Percentiles rank a stretch among this genome's conserved stretches.
phyloP scores from a whole-genome alignment of 2,329 filamentous ascomycete species.

The Apiospora hydei region DNA sequence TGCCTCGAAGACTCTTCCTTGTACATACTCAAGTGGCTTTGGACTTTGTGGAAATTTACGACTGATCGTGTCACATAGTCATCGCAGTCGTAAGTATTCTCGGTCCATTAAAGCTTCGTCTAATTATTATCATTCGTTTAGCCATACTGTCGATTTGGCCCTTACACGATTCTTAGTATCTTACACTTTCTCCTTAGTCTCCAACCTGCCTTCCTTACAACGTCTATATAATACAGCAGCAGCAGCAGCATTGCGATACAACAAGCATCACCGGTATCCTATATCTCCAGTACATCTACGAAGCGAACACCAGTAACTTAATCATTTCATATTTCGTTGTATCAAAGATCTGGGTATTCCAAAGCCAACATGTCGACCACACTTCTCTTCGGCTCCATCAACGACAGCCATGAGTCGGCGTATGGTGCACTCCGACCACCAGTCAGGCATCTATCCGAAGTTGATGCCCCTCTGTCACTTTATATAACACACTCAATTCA shows the following conservation, averaged over 20 bases:
- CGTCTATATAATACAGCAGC: neutral
- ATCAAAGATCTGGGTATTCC: neutral
- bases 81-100: neutral
- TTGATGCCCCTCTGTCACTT: constrained; percentile 26
- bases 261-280: neutral
- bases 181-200: neutral
- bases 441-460: constrained; percentile 26
- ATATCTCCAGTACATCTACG: no score
- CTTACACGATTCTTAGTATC: neutral
- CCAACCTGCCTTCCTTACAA: neutral
- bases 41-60: constrained; percentile 17
- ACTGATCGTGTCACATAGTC: neutral
- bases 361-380: constrained; percentile 34
- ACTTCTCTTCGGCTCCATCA: constrained; percentile 35
- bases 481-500: constrained; percentile 20
- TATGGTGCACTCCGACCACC: constrained; percentile 31
- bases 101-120: neutral
- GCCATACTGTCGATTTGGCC: neutral
- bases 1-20: neutral
- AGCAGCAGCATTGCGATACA: neutral
- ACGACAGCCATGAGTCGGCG: constrained; percentile 33
- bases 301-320: neutral
- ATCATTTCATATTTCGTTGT: neutral
- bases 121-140: constrained; percentile 18
- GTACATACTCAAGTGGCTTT: neutral